Base-by-base conservation (phyloP, 1,139 yeast species). In the Eremothecium gossypii region DNA sequence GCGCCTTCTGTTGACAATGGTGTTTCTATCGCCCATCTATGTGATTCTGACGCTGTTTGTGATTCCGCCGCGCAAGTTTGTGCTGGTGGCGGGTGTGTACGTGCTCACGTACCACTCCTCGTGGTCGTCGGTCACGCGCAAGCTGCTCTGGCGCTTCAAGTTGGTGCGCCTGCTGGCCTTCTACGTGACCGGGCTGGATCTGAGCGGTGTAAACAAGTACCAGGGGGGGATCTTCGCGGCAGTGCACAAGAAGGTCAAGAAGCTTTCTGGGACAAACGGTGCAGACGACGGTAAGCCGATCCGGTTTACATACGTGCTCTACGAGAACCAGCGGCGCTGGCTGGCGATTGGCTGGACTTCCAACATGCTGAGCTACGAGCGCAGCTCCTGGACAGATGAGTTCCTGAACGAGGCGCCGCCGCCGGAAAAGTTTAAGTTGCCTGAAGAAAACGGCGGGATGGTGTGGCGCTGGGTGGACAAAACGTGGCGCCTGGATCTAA, bases 311-410 rank as follows among this genome's bases (percentile, higher is more conserved):
- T 91, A 85, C 61, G 96, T 86, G 2, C 71, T 91, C n/a, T 87
- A 80, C 63, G 98, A 91, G 63, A 91, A 91, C 61, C 98, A 91
- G 65, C 77, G 98, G 57, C 79, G 94, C 54, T 91, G 98, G 98
- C 70, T 91, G 37, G 98, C 97, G 8, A 85, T 91, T 54, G 98
- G 98, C 9, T 91, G 98, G 98, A 89, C 98, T 0, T 71, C 93
- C 7, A 87, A 87, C 57, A 70, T 91, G 58, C 70, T 91, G 48
- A 82, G 95, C 30, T 91, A 91, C 60, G 98, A 91, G 63, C 74
- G 98, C 57, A 79, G 95, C 0, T 83, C 96, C 2, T 91, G 96
- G 96, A 89, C 97, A 0, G 98, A 91, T 61, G 96, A 89, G 62
- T 87, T 87, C 56, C 69, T 87, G 47, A 89, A 89, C 60, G 95